Percentiles rank a stretch among this genome's conserved stretches.
phyloP scores from a whole-genome alignment of 2,329 filamentous ascomycete genomes.

The Scopulariopsis brevicaulis region DNA sequence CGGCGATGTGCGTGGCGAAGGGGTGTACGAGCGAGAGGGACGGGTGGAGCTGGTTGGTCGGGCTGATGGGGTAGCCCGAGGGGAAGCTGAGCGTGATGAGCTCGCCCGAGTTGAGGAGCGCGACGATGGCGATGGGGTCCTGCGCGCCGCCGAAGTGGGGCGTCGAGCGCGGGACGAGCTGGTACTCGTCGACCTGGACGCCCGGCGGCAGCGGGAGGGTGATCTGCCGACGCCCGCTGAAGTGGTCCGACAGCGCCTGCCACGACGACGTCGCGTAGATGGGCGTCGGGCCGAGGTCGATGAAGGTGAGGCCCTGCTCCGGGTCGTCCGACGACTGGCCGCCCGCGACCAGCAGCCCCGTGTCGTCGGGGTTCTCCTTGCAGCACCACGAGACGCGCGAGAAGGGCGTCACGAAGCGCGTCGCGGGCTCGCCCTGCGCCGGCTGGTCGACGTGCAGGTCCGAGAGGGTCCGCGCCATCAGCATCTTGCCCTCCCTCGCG shows the following conservation, averaged over 20 bases:
- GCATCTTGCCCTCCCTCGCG: constrained; percentile 69
- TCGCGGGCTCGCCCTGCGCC: constrained; percentile 33
- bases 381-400: constrained; percentile 83
- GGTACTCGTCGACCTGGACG: constrained; percentile 68
- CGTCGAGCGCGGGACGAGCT: constrained; percentile 68
- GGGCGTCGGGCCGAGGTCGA: constrained; percentile 82
- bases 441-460: constrained; percentile 64
- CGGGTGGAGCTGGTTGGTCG: constrained; percentile 85
- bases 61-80: constrained; percentile 78
- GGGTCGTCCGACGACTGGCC: constrained; percentile 57
- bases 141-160: constrained; percentile 82
- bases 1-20: constrained; percentile 62
- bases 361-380: constrained; percentile 89
- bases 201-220: constrained; percentile 67
- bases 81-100: constrained; percentile 85
- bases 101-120: constrained; percentile 75
- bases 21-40: constrained; percentile 84
- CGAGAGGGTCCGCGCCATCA: constrained; percentile 73
- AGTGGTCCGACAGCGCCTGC: constrained; percentile 70
- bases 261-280: constrained; percentile 86
- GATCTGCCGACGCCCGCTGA: constrained; percentile 62
- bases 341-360: constrained; percentile 75
- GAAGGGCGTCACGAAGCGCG: constrained; percentile 61
- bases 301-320: constrained; percentile 71
- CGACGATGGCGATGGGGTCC: constrained; percentile 79